phyloP scores from a whole-genome alignment of 495 filamentous ascomycete species.

The Amorphotheca resinae region DNA sequence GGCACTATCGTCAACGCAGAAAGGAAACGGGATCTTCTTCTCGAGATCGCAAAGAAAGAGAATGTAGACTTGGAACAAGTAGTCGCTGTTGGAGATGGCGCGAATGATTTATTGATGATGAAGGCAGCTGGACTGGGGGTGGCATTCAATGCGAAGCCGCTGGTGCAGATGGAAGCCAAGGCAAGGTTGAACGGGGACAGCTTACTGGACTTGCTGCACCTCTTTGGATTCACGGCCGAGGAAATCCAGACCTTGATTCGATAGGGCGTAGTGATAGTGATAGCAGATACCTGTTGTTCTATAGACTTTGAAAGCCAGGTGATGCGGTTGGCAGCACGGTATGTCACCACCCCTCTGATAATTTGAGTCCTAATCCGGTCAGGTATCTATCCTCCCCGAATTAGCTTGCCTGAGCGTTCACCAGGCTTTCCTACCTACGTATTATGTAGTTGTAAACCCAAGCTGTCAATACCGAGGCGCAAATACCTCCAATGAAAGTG shows the following conservation, averaged over 20 bases:
- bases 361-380: too few relatives aligned
- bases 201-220: conserved; percentile 68
- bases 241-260: conserved; percentile 25
- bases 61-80: conserved; percentile 61
- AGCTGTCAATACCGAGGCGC: too few relatives aligned
- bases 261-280: too few relatives aligned
- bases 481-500: too few relatives aligned
- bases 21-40: conserved; percentile 63
- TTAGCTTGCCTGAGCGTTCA: too few relatives aligned
- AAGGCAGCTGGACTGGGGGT: conserved; percentile 76
- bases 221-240: conserved; percentile 63
- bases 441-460: too few relatives aligned
- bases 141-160: conserved; percentile 87
- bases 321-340: too few relatives aligned
- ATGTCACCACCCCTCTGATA: too few relatives aligned
- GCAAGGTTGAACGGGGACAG: conserved; percentile 70
- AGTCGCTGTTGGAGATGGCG: conserved; percentile 82
- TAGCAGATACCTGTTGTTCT: too few relatives aligned
- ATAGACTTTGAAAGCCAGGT: too few relatives aligned
- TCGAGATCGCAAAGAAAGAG: conserved; percentile 64
- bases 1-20: conserved; percentile 72
- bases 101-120: conserved; percentile 94
- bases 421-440: too few relatives aligned
- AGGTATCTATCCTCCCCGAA: too few relatives aligned
- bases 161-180: conserved; percentile 76